phyloP scores from a whole-genome alignment of 2,329 filamentous ascomycete genomes.

The Trichocomaceae sp. region DNA sequence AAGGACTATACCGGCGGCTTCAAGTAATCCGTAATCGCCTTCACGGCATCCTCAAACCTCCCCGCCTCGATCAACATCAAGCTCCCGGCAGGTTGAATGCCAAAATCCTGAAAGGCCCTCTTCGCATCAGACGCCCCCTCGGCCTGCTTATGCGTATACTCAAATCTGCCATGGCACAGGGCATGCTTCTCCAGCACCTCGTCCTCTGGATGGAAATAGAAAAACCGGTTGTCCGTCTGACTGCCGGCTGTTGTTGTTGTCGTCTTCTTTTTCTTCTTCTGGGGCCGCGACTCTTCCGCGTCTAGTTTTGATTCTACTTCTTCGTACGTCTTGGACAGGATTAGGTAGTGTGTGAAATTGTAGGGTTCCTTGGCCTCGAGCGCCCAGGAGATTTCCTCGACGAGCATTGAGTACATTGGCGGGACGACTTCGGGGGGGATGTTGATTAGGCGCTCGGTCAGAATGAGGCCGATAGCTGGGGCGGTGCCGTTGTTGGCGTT shows the following conservation, averaged over 20 bases:
- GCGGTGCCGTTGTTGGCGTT: constrained; percentile 31
- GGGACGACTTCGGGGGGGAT: constrained; percentile 90
- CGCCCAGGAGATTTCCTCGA: constrained; percentile 84
- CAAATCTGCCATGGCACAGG: constrained; percentile 60
- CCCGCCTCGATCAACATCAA: constrained; percentile 77
- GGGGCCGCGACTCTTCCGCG: constrained; percentile 53
- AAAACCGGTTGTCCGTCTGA: constrained; percentile 62
- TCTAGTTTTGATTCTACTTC: constrained; percentile 80
- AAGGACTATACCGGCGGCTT: constrained; percentile 41
- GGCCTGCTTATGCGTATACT: constrained; percentile 70
- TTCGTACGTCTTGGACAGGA: constrained; percentile 85
- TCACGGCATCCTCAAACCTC: constrained; percentile 69
- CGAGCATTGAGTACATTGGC: constrained; percentile 89
- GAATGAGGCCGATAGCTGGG: constrained; percentile 65
- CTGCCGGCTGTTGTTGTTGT: too few relatives aligned
- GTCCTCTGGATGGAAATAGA: constrained; percentile 95
- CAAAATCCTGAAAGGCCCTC: constrained; percentile 87
- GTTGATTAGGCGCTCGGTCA: constrained; percentile 94
- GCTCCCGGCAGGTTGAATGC: constrained; percentile 75
- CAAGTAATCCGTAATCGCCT: constrained; percentile 69
- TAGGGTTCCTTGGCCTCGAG: constrained; percentile 88
- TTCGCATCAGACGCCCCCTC: constrained; percentile 84
- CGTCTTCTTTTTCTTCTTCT: constrained; percentile 57
- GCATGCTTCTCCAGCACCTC: constrained; percentile 78
- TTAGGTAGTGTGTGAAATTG: constrained; percentile 84